Evolutionary conservation across 2,329 filamentous ascomycete genomes (phyloP), one percentile per base, ranked within the genome.

Genomic region (Trichophyton schoenleinii): DNA sequence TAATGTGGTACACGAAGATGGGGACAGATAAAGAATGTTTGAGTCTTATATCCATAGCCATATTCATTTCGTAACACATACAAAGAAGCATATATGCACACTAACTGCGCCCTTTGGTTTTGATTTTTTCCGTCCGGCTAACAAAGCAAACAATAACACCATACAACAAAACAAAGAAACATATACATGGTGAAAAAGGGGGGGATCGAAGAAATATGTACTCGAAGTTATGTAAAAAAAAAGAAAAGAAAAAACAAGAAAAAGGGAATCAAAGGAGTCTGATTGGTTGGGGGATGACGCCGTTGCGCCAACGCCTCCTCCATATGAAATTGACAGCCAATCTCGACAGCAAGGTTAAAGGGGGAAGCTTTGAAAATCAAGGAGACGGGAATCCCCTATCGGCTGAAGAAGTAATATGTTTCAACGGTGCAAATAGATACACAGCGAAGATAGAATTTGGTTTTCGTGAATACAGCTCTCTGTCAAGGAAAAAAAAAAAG

Each of bases 11-110:
- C 34, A 36, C 52, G 52, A 34, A 55, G 20, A 55, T 55, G 52
- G 31, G 11, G 52, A 25, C 28, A 18, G n/a, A 36, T 28, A 52
- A 52, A 28, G 46, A 28, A 52, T 28, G 46, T 11, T 48, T 7
- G n/a, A 44, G 15, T 28, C 34, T 15, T 55, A 18, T 55, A 55
- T 55, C 52, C 28, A 55, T 52, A 52, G 31, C 52, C 52, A 55
- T 55, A 55, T 55, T 55, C 49, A 53, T 53, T 38, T 55, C 52
- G 28, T 55, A 55, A 55, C n/a, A 20, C 52, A 15, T 55, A 55
- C 52, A 55, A 55, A 55, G 52, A 55, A 36, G 34, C 46, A 15
- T 7, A 55, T 11, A 20, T 15, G 34, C 11, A 55, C 15, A 22
- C 52, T 36, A 36, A 55, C 28, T 55, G 52, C 52, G 52, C 52